Conservation (phyloP, 2,329 filamentous ascomycete genomes). For the Rhinocladiella mackenziei region DNA sequence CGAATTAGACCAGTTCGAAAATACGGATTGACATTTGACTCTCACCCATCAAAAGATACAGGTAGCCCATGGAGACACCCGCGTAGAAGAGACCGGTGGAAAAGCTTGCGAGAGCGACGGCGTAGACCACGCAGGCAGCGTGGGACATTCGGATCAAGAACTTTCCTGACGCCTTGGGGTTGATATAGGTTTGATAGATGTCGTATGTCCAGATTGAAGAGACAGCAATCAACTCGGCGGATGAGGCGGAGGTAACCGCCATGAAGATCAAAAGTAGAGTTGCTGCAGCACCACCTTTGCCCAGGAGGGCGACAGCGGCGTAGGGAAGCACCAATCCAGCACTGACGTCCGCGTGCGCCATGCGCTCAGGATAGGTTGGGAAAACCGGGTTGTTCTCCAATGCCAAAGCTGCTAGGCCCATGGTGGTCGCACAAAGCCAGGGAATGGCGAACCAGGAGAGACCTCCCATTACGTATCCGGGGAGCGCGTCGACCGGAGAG, state of each 20-base stretch:
- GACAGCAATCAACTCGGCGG: constrained; percentile 79
- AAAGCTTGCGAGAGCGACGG: constrained; percentile 72
- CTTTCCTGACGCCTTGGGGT: constrained; percentile 69
- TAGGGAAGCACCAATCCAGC: constrained; percentile 82
- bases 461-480: constrained; percentile 82
- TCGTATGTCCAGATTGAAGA: constrained; percentile 87
- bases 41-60: constrained; percentile 91
- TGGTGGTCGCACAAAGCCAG: constrained; percentile 82
- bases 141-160: constrained; percentile 78
- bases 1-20: too few relatives aligned
- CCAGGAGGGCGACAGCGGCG: constrained; percentile 76
- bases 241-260: constrained; percentile 81
- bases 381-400: constrained; percentile 65
- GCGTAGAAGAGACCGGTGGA: constrained; percentile 70
- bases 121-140: constrained; percentile 67
- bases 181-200: constrained; percentile 81
- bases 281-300: constrained; percentile 72
- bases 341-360: constrained; percentile 68
- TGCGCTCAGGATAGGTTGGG: constrained; percentile 60
- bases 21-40: too few relatives aligned
- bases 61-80: constrained; percentile 73
- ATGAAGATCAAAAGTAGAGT: constrained; percentile 82
- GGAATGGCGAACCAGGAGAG: constrained; percentile 91
- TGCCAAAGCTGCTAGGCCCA: constrained; percentile 77
- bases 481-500: constrained; percentile 76